Evolutionary conservation across 2,329 filamentous ascomycete genomes (phyloP).

Genomic region (Stagonosporopsis vannaccii): DNA sequence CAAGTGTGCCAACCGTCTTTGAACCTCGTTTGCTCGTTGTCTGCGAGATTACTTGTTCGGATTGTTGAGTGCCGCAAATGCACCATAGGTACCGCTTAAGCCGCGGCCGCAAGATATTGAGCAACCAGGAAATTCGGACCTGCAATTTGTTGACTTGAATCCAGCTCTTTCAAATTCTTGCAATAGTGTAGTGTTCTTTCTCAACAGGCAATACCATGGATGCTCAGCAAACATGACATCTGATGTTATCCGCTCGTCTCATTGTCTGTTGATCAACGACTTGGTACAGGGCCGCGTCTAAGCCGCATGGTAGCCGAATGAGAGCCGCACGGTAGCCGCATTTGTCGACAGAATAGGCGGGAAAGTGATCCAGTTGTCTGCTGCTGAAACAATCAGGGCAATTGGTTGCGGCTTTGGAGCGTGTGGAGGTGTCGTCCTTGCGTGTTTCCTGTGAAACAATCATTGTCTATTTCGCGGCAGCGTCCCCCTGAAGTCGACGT

Average conservation of each 20-base stretch:
- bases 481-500: background rate
- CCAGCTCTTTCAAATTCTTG: background rate
- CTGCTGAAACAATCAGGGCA: background rate
- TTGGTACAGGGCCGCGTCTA: background rate
- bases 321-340: background rate
- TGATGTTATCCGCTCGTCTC: too few species aligned
- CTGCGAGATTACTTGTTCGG: slow-evolving; percentile 4
- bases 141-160: background rate
- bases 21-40: slow-evolving; percentile 2
- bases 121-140: background rate
- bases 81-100: slow-evolving; percentile 1
- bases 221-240: background rate
- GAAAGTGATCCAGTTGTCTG: background rate
- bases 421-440: too few species aligned
- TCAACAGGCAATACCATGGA: background rate
- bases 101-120: slow-evolving; percentile 5
- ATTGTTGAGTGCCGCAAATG: background rate
- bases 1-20: slow-evolving; percentile 17
- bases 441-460: background rate
- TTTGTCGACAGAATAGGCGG: background rate
- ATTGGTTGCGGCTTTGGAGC: too few species aligned
- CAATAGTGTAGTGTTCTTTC: background rate
- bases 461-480: background rate
- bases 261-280: background rate
- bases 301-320: background rate